Evolutionary conservation across 805 yeast genomes (phyloP), one percentile per base, ranked within the genome.

Genomic region (Starmerella etchellsii): DNA sequence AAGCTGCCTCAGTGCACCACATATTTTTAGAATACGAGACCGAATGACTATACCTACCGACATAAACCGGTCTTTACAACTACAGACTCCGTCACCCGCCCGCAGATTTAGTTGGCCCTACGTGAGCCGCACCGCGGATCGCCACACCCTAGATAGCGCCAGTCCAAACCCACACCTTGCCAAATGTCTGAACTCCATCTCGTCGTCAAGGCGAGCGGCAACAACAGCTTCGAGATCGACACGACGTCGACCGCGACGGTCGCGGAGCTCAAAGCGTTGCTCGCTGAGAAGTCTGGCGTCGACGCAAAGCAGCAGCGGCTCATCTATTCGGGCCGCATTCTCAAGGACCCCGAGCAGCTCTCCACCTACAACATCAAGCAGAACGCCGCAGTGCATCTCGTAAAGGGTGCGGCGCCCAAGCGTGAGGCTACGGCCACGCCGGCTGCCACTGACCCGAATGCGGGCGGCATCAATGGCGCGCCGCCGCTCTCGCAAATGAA

Each of bases 291-390:
- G 44, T 62, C 85, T 5, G 78, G 73, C 19, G 67, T 85, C 33
- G 78, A 94, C 4, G 75, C 73, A 1, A 79, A 70, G n/a, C 73
- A 79, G 46, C 97, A 87, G 63, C 71, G 97, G 44, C 69, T 88
- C 57, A 87, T 88, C 55, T 88, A 81, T 64, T 81, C 95, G 2
- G 98, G 98, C 31, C 79, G 88, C 51, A 94, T 91, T 26, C 70
- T 88, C 56, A 87, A 87, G 60, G 95, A 88, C 55, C 67, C 66
- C 28, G 91, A 87, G 51, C 71, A 81, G 6, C 61, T 88, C 9
- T 76, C 69, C 15, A 65, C 74, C 3, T 88, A 88, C 65, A 83
- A 83, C 59, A 74, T 88, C 56, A 82, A 82, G 60, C 64, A 73
- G 41, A 95, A 93, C 22, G 93, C 83, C 59, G 78, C 95, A 0